Evolutionary conservation across 192 early-diverging fungal genomes (phyloP).

Genomic region (Podila verticillata): DNA sequence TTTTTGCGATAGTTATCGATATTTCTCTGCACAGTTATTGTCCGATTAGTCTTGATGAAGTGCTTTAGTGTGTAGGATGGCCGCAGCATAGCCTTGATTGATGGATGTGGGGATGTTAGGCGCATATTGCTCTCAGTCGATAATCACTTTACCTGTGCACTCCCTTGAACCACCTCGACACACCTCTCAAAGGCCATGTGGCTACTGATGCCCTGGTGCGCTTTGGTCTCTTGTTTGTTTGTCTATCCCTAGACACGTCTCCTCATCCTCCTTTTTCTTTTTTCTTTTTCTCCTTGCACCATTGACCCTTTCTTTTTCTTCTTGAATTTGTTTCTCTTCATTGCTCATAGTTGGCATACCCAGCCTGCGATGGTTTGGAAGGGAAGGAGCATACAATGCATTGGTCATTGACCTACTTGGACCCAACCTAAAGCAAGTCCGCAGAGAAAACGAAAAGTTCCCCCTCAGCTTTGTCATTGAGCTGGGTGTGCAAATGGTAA

Average conservation of each 20-base stretch:
- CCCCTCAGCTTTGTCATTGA: constrained; percentile 57
- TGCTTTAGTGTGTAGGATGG: too few relatives aligned
- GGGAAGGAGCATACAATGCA: constrained; percentile 57
- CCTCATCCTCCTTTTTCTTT: neutral
- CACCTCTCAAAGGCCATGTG: too few relatives aligned
- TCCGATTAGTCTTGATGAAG: too few relatives aligned
- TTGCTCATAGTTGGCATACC: constrained; percentile 56
- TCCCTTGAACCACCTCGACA: too few relatives aligned
- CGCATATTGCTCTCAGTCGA: too few relatives aligned
- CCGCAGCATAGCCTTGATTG: too few relatives aligned
- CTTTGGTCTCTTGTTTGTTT: constrained; percentile 15
- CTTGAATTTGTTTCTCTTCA: neutral
- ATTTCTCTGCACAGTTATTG: too few relatives aligned
- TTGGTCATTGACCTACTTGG: constrained; percentile 68
- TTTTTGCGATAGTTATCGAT: neutral
- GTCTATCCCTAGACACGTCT: constrained; percentile 6
- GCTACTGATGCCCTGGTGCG: too few relatives aligned
- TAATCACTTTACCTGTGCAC: too few relatives aligned
- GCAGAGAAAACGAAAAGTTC: constrained; percentile 51
- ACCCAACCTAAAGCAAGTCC: constrained; percentile 60
- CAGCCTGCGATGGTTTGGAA: constrained; percentile 63
- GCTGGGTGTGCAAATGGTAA: constrained; percentile 65
- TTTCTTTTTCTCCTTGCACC: neutral
- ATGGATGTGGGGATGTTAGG: too few relatives aligned
- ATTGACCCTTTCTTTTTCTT: constrained; percentile 9